Conservation (phyloP, 768 basidiomycete genomes). For the Suillus spraguei region DNA sequence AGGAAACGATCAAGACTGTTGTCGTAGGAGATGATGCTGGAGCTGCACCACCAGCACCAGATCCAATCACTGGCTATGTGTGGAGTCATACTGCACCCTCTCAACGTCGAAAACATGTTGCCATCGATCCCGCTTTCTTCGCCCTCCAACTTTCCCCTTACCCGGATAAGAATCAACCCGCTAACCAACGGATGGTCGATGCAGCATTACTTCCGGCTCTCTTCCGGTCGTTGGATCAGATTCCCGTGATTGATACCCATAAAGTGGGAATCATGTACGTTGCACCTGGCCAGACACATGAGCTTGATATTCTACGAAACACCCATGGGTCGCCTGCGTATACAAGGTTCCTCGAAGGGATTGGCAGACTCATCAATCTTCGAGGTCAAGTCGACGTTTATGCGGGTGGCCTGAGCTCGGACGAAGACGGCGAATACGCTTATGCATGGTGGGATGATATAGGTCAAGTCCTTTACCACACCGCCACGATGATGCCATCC, state of each 20-base stretch:
- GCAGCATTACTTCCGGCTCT: conserved; percentile 57
- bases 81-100: conserved; percentile 89
- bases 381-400: conserved; percentile 92
- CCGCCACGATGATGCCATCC: conserved; percentile 97
- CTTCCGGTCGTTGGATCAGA: conserved; percentile 71
- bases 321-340: conserved; percentile 94
- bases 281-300: conserved; percentile 84
- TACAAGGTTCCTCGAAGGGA: conserved; percentile 87
- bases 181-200: conserved; percentile 50
- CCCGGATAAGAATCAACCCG: conserved; percentile 45
- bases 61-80: conserved; percentile 82
- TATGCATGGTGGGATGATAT: conserved; percentile 99
- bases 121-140: conserved; percentile 83
- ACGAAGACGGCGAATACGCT: conserved; percentile 93
- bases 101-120: conserved; percentile 84
- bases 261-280: conserved; percentile 97
- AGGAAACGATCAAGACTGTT: conserved; percentile 12
- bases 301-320: conserved; percentile 86
- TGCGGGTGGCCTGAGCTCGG: conserved; percentile 87
- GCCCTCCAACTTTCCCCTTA: conserved; percentile 85
- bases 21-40: conserved; percentile 12
- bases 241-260: conserved; percentile 96
- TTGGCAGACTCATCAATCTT: conserved; percentile 86
- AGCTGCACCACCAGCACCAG: conserved; percentile 46
- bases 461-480: conserved; percentile 91